Conservation (phyloP, 2,329 filamentous ascomycete species). For the Cladophialophora immunda region DNA sequence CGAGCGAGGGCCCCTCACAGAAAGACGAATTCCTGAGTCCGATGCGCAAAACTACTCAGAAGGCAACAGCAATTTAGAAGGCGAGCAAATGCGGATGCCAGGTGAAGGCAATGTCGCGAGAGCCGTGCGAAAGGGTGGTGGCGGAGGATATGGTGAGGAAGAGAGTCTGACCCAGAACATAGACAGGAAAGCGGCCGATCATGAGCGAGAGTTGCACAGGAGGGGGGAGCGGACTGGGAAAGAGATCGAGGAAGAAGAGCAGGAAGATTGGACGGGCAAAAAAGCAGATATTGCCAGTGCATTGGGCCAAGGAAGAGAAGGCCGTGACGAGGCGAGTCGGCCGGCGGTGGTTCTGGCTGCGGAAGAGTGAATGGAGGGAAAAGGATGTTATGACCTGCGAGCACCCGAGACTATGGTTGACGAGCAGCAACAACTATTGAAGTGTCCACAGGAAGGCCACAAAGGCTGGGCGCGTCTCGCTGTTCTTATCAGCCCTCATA, state of each 20-base stretch:
- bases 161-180: slow-evolving; percentile 36
- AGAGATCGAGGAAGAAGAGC: slow-evolving; percentile 35
- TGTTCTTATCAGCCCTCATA: neutral
- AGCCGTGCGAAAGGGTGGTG: slow-evolving; percentile 37
- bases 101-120: slow-evolving; percentile 44
- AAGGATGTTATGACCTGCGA: neutral
- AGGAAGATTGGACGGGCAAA: slow-evolving; percentile 40
- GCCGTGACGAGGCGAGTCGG: slow-evolving; percentile 23
- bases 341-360: slow-evolving; percentile 41
- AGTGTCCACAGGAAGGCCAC: neutral
- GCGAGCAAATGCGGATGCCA: slow-evolving; percentile 45
- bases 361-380: slow-evolving; percentile 32
- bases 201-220: slow-evolving; percentile 37
- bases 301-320: slow-evolving; percentile 31
- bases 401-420: neutral
- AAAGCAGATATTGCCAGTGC: slow-evolving; percentile 40
- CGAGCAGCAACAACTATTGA: neutral
- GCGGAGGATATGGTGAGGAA: slow-evolving; percentile 36
- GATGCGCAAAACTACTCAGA: slow-evolving; percentile 33
- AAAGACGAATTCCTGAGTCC: slow-evolving; percentile 35
- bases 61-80: slow-evolving; percentile 40
- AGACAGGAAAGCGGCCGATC: slow-evolving; percentile 35
- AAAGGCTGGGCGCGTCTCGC: neutral
- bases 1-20: slow-evolving; percentile 35
- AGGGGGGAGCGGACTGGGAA: slow-evolving; percentile 35